Conservation (phyloP, 2,329 filamentous ascomycete species). For the Sporothrix brunneoviolacea region DNA sequence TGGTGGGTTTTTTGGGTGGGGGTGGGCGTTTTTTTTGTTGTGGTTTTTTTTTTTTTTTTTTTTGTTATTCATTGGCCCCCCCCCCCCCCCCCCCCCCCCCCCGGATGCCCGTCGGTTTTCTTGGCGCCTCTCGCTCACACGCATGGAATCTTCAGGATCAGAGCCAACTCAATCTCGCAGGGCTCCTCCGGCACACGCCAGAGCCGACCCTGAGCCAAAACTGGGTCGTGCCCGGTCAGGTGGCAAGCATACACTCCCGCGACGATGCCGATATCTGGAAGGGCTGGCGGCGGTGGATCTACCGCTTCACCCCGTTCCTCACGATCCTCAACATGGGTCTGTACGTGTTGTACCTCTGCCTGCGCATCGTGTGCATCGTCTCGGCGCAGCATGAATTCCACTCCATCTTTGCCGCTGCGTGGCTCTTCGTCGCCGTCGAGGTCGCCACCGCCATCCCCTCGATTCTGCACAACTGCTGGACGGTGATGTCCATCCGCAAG, state of each 20-base stretch:
- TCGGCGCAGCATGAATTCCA: constrained; percentile 37
- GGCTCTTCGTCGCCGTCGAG: constrained; percentile 32
- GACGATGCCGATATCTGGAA: constrained; percentile 40
- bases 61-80: no score
- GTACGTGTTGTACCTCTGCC: constrained; percentile 43
- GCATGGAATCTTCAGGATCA: constrained; percentile 29
- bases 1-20: no score
- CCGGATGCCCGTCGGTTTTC: no score
- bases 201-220: constrained; percentile 26
- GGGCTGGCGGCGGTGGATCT: constrained; percentile 37
- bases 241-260: constrained; percentile 36
- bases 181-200: constrained; percentile 29
- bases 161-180: constrained; percentile 36
- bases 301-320: constrained; percentile 31
- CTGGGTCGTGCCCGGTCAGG: constrained; percentile 27
- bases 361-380: constrained; percentile 47
- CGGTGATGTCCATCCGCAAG: constrained; percentile 19
- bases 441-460: constrained; percentile 19
- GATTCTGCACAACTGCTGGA: constrained; percentile 20
- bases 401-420: constrained; percentile 42
- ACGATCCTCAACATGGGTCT: constrained; percentile 35
- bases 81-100: no score
- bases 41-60: no score
- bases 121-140: no score
- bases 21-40: no score